phyloP scores from a whole-genome alignment of 2,329 filamentous ascomycete species.

The Beauveria pseudobassiana region DNA sequence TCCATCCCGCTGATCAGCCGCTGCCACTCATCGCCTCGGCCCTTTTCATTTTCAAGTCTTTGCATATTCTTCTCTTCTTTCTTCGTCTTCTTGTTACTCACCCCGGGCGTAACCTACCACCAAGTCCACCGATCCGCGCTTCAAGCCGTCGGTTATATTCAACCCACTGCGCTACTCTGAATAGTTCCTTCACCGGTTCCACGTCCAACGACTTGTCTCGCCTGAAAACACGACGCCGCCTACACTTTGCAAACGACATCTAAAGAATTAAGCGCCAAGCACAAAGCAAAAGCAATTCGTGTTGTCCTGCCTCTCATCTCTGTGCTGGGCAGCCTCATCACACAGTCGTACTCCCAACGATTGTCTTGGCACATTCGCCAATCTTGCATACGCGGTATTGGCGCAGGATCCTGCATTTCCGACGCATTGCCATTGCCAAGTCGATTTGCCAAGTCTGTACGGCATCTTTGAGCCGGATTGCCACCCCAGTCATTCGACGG shows the following conservation, averaged over 20 bases:
- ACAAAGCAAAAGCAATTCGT: not conserved
- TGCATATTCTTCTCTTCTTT: not conserved
- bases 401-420: not conserved
- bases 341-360: not conserved
- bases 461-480: conserved; percentile 7
- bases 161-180: not conserved
- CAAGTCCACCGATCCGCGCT: not conserved
- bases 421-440: not conserved
- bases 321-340: not conserved
- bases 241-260: not conserved
- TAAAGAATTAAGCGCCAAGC: not conserved
- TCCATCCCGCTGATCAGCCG: not conserved
- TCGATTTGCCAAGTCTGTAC: conserved; percentile 6
- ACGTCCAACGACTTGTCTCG: not conserved
- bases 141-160: not conserved
- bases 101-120: too few species aligned
- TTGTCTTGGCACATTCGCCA: conserved; percentile 1
- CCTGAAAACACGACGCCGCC: not conserved
- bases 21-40: not conserved
- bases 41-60: not conserved
- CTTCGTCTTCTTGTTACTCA: not conserved
- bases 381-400: not conserved
- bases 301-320: not conserved
- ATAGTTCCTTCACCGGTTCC: not conserved
- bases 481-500: not conserved